A percentile compares a stretch with the other conserved stretches of the same genome.
phyloP scores from a whole-genome alignment of 257 asterid genomes.

The Phtheirospermum japonicum region DNA sequence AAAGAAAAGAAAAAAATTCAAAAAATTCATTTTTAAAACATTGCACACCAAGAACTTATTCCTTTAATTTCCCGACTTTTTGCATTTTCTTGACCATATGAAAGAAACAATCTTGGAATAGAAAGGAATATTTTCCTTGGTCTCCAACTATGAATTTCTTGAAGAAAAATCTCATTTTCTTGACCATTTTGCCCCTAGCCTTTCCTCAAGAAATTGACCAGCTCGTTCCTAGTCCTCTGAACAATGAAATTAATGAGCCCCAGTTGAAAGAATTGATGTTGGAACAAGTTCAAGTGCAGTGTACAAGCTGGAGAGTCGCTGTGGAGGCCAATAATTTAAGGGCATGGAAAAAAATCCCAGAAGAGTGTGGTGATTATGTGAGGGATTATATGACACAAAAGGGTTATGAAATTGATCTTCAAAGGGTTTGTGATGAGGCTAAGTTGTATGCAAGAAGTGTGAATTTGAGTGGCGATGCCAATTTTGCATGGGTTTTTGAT shows the following conservation, averaged over 20 bases:
- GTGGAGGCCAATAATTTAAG: slow-evolving; percentile 76
- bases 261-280: too few species aligned
- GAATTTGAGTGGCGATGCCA: slow-evolving; percentile 50
- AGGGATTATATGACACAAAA: slow-evolving; percentile 50
- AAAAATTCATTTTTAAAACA: too few species aligned
- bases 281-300: slow-evolving; percentile 37
- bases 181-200: slow-evolving; percentile 35
- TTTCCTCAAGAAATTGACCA: slow-evolving; percentile 31
- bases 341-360: slow-evolving; percentile 69
- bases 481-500: slow-evolving; percentile 73
- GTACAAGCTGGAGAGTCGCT: slow-evolving; percentile 83
- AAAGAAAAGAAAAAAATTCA: too few species aligned
- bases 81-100: neutral
- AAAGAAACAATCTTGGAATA: too few species aligned
- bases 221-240: slow-evolving; percentile 23
- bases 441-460: slow-evolving; percentile 41
- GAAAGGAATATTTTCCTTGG: slow-evolving; percentile 12
- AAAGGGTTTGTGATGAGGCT: slow-evolving; percentile 53
- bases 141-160: slow-evolving; percentile 36
- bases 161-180: slow-evolving; percentile 23
- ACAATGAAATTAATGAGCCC: slow-evolving; percentile 35
- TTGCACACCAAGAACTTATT: slow-evolving; percentile 6
- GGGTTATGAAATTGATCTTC: slow-evolving; percentile 55
- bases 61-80: neutral
- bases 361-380: slow-evolving; percentile 65